A percentile compares a stretch with the other conserved stretches of the same genome.
phyloP scores from a whole-genome alignment of 1,284 basidiomycete genomes.

The Termitomyces sp. region DNA sequence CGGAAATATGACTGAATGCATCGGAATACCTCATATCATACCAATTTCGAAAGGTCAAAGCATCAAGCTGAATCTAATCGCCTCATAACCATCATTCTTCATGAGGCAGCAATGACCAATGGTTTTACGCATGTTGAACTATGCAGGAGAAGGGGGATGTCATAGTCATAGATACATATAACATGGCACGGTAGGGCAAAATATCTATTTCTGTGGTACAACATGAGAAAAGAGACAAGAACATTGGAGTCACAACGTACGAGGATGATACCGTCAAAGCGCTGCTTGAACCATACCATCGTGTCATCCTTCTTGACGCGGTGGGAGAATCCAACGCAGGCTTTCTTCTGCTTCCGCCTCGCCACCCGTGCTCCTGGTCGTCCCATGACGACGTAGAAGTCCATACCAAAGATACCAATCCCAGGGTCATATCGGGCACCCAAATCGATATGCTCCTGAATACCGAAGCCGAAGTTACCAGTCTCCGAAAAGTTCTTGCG shows the following conservation, averaged over 20 bases:
- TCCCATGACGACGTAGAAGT: constrained; percentile 98
- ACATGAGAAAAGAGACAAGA: constrained; percentile 8
- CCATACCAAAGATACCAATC: constrained; percentile 98
- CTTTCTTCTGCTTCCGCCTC: constrained; percentile 86
- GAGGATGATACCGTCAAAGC: constrained; percentile 95
- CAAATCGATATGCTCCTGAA: constrained; percentile 98
- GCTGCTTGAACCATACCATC: constrained; percentile 97
- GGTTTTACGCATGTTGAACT: constrained; percentile 8
- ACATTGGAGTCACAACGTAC: constrained; percentile 39
- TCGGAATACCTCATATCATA: no score
- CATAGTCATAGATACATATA: constrained; percentile 28
- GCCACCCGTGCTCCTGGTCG: constrained; percentile 93
- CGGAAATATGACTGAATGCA: background rate
- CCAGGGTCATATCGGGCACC: constrained; percentile 96
- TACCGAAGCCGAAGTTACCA: constrained; percentile 98
- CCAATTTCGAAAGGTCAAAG: background rate
- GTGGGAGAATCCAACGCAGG: constrained; percentile 85
- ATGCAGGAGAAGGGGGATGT: constrained; percentile 20
- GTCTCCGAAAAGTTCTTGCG: constrained; percentile 96
- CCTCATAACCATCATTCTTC: background rate
- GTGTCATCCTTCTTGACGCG: constrained; percentile 91
- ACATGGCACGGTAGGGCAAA: constrained; percentile 21
- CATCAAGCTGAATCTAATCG: background rate
- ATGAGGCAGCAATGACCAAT: background rate
- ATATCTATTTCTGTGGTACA: constrained; percentile 34